These are phyloP conservation scores for Yamadazyma dendronema DNA, from an alignment of 1,139 yeast species.

Conservation along the genomic window DNA sequence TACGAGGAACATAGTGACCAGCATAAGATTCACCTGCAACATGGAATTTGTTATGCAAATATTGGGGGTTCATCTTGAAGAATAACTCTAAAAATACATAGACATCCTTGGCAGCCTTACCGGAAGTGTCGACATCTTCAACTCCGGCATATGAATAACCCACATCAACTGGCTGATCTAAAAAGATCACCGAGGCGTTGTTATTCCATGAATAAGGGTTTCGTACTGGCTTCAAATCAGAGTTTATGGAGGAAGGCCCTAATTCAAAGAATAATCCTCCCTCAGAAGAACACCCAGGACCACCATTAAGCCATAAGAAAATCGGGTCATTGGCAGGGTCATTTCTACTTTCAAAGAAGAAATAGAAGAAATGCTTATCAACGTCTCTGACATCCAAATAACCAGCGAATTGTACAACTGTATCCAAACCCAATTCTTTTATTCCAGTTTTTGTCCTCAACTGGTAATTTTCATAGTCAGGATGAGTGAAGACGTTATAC, in stretches of 20 bases:
- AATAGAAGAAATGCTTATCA: constrained; percentile 73
- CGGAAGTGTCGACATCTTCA: constrained; percentile 53
- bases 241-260: constrained; percentile 72
- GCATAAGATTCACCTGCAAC: constrained; percentile 83
- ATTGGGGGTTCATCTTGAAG: constrained; percentile 65
- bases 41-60: constrained; percentile 56
- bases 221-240: constrained; percentile 59
- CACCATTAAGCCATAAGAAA: constrained; percentile 54
- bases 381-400: constrained; percentile 50
- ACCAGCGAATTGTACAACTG: constrained; percentile 57
- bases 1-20: constrained; percentile 76
- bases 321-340: constrained; percentile 82
- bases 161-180: constrained; percentile 89
- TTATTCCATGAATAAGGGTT: constrained; percentile 82
- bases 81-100: constrained; percentile 68
- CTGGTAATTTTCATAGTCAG: constrained; percentile 5
- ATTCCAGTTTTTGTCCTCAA: constrained; percentile 11
- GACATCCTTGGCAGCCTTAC: constrained; percentile 72
- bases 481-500: constrained; percentile 5
- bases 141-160: constrained; percentile 64
- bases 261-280: constrained; percentile 83
- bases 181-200: constrained; percentile 79
- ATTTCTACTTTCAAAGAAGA: constrained; percentile 85
- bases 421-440: constrained; percentile 39
- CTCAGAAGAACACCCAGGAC: constrained; percentile 45